Evolutionary conservation across 306 rosid species (phyloP).

Genomic region (Citrullus mucosospermus): DNA sequence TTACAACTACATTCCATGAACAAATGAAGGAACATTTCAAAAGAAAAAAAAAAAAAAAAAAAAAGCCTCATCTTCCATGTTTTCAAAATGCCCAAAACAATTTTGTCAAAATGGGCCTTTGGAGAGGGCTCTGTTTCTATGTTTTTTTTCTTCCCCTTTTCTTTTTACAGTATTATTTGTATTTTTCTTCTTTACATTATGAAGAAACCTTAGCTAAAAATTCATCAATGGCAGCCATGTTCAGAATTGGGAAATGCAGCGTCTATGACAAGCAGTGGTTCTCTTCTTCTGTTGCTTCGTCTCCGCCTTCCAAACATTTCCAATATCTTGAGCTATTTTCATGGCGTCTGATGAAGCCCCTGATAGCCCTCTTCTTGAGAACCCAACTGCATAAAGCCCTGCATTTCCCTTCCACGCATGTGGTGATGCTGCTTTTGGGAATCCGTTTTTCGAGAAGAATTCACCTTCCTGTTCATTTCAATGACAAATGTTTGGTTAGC

Average conservation of each 20-base stretch:
- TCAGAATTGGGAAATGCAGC: constrained; percentile 82
- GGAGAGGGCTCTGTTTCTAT: constrained; percentile 56
- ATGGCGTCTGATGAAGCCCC: constrained; percentile 80
- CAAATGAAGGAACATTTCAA: not conserved
- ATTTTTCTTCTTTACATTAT: not conserved
- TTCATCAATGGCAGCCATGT: not conserved
- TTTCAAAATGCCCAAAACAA: constrained; percentile 45
- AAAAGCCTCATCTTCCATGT: constrained; percentile 64
- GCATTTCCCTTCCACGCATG: constrained; percentile 78
- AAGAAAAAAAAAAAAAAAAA: not conserved
- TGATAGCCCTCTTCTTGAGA: constrained; percentile 80
- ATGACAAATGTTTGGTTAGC: constrained; percentile 7
- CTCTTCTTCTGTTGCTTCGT: constrained; percentile 45
- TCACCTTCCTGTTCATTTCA: constrained; percentile 53
- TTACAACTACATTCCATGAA: not conserved
- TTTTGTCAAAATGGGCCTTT: constrained; percentile 34
- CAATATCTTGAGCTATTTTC: constrained; percentile 70
- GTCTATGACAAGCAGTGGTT: constrained; percentile 49
- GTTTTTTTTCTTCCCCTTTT: not conserved
- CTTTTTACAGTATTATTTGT: constrained; percentile 18
- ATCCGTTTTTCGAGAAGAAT: constrained; percentile 72
- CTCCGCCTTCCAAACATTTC: constrained; percentile 59
- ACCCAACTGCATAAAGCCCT: constrained; percentile 92
- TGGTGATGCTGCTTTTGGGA: constrained; percentile 70
- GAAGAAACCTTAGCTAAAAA: not conserved